Evolutionary conservation across 345 rosid genomes (phyloP).

Genomic region (Firmiana major): DNA sequence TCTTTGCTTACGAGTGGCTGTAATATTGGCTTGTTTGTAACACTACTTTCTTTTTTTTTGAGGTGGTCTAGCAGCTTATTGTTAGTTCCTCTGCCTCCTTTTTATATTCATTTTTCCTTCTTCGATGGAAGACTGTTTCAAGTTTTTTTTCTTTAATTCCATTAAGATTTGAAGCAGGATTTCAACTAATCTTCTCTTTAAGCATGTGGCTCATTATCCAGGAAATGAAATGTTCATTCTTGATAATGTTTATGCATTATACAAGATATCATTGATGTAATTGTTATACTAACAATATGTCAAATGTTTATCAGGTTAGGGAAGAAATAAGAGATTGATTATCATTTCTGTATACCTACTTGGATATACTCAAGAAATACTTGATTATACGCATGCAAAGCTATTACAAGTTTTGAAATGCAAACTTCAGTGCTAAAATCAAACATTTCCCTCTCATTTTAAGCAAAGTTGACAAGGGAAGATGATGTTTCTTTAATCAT

Average conservation of each 20-base stretch:
- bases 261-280: not conserved
- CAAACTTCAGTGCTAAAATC: not conserved
- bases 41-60: not conserved
- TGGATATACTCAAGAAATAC: not conserved
- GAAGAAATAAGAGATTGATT: too few species aligned
- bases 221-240: not conserved
- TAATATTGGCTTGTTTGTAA: not conserved
- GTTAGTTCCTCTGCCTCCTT: not conserved
- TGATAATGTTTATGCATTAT: not conserved
- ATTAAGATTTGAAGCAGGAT: too few species aligned
- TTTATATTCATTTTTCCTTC: not conserved
- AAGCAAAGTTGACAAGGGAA: slow-evolving; percentile 19
- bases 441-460: slow-evolving; percentile 9
- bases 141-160: not conserved
- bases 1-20: not conserved
- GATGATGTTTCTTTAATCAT: slow-evolving; percentile 21
- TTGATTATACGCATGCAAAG: slow-evolving; percentile 6
- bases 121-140: not conserved
- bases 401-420: not conserved
- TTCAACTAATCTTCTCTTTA: not conserved
- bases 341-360: not conserved
- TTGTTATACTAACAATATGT: not conserved
- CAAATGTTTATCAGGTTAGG: not conserved
- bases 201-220: not conserved
- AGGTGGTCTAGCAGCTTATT: not conserved